Evolutionary conservation across 139 green algal genomes (phyloP).

Genomic region (Chlorella vulgaris): DNA sequence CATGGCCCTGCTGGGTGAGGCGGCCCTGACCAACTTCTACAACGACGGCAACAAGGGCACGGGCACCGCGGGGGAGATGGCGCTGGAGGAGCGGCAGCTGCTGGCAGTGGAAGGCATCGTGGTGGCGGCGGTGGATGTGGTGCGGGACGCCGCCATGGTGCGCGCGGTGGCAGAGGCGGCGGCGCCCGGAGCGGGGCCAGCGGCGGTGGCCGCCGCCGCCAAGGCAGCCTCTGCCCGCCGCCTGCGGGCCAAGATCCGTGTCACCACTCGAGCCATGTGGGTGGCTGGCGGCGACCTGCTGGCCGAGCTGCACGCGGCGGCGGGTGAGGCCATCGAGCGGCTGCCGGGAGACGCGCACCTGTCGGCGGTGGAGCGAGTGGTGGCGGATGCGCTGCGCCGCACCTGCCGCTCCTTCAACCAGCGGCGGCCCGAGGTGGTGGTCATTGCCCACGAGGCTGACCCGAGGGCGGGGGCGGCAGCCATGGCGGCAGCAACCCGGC

Average conservation of each 20-base stretch:
- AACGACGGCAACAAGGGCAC: constrained; percentile 93
- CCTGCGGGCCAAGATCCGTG: constrained; percentile 59
- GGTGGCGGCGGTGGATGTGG: constrained; percentile 82
- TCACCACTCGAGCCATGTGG: constrained; percentile 95
- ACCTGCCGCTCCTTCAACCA: constrained; percentile 80
- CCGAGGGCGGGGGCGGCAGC: constrained; percentile 13
- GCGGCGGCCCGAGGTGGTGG: constrained; percentile 86
- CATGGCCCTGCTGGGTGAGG: constrained; percentile 74
- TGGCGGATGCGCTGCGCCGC: constrained; percentile 66
- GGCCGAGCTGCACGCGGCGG: constrained; percentile 63
- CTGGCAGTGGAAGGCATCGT: constrained; percentile 93
- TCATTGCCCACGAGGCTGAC: constrained; percentile 66
- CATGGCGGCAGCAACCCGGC: not conserved
- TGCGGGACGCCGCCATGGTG: constrained; percentile 40
- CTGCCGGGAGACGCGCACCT: constrained; percentile 64
- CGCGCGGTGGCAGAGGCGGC: constrained; percentile 3
- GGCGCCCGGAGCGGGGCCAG: not conserved
- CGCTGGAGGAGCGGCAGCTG: constrained; percentile 79
- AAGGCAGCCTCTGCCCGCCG: constrained; percentile 1
- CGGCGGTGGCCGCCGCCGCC: not conserved
- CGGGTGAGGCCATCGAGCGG: constrained; percentile 37
- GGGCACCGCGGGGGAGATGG: constrained; percentile 87
- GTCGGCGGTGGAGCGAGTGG: constrained; percentile 74
- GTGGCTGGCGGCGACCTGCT: constrained; percentile 79
- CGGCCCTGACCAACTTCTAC: constrained; percentile 81